phyloP scores from a whole-genome alignment of 176 grass and related monocot genomes.

The Ananas comosus region DNA sequence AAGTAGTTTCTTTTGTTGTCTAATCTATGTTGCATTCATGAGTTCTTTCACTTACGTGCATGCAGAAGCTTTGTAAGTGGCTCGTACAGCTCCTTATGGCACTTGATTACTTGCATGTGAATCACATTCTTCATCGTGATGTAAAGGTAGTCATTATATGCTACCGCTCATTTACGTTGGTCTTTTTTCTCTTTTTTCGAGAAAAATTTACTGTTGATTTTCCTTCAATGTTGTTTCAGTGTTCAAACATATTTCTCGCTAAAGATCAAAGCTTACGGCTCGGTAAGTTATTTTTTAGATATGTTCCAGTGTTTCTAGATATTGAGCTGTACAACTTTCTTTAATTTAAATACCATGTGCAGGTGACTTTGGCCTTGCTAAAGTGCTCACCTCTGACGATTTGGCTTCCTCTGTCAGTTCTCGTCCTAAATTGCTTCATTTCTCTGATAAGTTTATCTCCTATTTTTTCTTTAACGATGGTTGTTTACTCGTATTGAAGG shows the following conservation, averaged over 20 bases:
- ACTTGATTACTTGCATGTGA: slow-evolving; percentile 82
- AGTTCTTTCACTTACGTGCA: slow-evolving; percentile 12
- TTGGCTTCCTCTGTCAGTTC: slow-evolving; percentile 87
- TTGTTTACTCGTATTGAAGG: slow-evolving; percentile 29
- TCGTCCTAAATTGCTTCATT: background rate
- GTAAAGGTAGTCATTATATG: slow-evolving; percentile 56
- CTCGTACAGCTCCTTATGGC: slow-evolving; percentile 89
- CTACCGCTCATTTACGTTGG: background rate
- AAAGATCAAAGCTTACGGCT: slow-evolving; percentile 83
- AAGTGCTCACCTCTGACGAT: slow-evolving; percentile 83
- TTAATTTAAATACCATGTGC: slow-evolving; percentile 20
- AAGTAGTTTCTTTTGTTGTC: background rate
- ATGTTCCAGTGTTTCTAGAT: slow-evolving; percentile 1
- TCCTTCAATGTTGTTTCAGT: slow-evolving; percentile 34
- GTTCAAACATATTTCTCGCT: slow-evolving; percentile 94
- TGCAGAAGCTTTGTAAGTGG: slow-evolving; percentile 75
- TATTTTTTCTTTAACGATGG: background rate
- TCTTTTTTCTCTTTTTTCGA: slow-evolving; percentile 9
- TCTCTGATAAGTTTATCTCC: background rate
- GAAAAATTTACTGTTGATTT: slow-evolving; percentile 18
- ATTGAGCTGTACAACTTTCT: slow-evolving; percentile 10
- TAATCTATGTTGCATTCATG: background rate
- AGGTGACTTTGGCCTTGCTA: slow-evolving; percentile 97
- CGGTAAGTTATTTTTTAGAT: slow-evolving; percentile 35
- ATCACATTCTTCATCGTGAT: slow-evolving; percentile 92